Base-by-base conservation (phyloP, 371 early-diverging fungal genomes). In the Mortierella sp. region DNA sequence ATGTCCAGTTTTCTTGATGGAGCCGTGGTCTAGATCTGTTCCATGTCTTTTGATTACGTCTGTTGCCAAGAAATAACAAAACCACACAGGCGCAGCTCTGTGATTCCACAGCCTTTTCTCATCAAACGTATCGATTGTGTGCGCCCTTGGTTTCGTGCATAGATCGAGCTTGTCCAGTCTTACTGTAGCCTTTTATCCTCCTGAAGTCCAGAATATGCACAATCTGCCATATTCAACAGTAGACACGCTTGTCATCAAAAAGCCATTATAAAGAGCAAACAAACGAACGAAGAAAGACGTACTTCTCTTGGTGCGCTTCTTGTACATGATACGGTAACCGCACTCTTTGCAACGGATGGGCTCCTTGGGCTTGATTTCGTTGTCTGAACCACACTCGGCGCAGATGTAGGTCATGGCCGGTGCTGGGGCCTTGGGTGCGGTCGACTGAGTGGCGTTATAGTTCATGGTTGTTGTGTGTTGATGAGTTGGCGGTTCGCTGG, bases 311-410 rank as follows among this genome's bases (percentile, higher is more conserved):
- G 99, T 98, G 80, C 99, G 93, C 92, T 97, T 97, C 92, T 98
- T 99, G 91, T 98, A 97, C 95, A 99, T 94, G 82, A 99, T 97
- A 86, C 99, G 92, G 91, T 97, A 96, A 32, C 99, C 98, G 87
- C 98, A 98, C 80, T 97, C 97, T 74, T 95, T 95, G 91, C 98
- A 99, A 84, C 98, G 97, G 77, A 99, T 97, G 65, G 98, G 97
- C 87, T 98, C 99, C 84, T 94, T 91, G 55, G 97, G 97, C 88
- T 96, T 97, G 81, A 98, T 93, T 71, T 95, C 95, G 90, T 97
- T 98, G 87, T 96, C 95, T 29, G 90, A 90, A 60, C 97, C 97
- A 88, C 99, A 98, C 77, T 96, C 96, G 48, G 92, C 93, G 81
- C 93, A 93, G 72, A 93, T 88, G 73, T 93, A 93, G 60, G 90